Evolutionary conservation across 2,329 filamentous ascomycete species (phyloP).

Genomic region (Colletotrichum caudatum): DNA sequence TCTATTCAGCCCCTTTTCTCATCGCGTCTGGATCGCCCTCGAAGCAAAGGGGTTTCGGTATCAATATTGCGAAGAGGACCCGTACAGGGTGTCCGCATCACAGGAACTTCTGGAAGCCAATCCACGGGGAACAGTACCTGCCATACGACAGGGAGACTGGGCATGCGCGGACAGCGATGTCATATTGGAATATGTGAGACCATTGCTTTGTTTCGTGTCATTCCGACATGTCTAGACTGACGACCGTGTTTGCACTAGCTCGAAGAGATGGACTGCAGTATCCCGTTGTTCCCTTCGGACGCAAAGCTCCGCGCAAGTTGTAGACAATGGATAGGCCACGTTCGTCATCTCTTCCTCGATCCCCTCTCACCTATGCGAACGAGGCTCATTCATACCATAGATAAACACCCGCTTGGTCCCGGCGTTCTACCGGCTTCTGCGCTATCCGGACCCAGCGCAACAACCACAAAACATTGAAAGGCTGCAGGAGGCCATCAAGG

Average conservation of each 20-base stretch:
- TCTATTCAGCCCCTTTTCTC: constrained; percentile 77
- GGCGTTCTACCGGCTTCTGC: constrained; percentile 79
- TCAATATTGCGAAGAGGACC: constrained; percentile 88
- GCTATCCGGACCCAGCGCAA: constrained; percentile 69
- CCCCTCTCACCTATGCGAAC: not conserved
- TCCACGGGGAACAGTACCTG: constrained; percentile 80
- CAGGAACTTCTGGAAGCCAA: constrained; percentile 76
- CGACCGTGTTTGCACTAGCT: constrained; percentile 59
- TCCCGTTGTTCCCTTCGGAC: constrained; percentile 72
- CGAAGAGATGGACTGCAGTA: constrained; percentile 75
- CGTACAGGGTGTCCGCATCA: constrained; percentile 75
- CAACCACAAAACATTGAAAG: constrained; percentile 70
- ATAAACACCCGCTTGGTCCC: constrained; percentile 83
- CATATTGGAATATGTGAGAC: constrained; percentile 83
- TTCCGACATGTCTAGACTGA: not conserved
- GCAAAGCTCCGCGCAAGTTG: constrained; percentile 78
- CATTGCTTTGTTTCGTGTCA: not conserved
- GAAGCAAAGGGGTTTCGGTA: constrained; percentile 83
- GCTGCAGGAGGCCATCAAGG: constrained; percentile 73
- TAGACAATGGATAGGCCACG: constrained; percentile 84
- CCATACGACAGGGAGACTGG: constrained; percentile 83
- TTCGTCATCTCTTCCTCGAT: constrained; percentile 53
- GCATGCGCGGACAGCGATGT: constrained; percentile 85
- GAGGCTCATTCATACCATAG: constrained; percentile 51
- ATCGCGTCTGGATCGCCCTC: constrained; percentile 89